Conservation (phyloP, 148 eudicot species). For the Chenopodium berlandieri region DNA sequence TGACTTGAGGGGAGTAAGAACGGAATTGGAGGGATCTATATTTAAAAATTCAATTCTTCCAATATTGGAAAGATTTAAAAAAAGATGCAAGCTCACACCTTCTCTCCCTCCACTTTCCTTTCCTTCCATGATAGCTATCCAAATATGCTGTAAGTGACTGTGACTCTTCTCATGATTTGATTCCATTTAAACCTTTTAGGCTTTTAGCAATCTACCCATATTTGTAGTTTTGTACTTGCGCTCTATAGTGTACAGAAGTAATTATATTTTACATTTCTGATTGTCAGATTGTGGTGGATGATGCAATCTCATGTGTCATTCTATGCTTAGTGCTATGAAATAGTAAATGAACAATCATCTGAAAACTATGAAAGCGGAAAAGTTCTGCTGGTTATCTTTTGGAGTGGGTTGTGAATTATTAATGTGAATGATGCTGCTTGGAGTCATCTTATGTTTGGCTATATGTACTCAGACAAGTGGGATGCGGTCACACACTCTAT, state of each 20-base stretch:
- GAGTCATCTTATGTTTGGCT: constrained; percentile 13
- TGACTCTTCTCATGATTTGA: background rate
- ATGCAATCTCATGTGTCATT: background rate
- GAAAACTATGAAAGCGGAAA: background rate
- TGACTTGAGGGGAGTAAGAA: too few relatives aligned
- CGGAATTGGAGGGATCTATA: too few relatives aligned
- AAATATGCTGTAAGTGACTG: background rate
- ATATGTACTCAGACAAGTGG: constrained; percentile 39
- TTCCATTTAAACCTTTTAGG: background rate
- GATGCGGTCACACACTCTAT: constrained; percentile 45
- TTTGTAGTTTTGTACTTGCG: background rate
- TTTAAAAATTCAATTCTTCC: too few relatives aligned
- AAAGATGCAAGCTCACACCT: too few relatives aligned
- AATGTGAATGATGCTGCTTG: background rate
- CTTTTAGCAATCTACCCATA: background rate
- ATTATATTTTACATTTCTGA: background rate
- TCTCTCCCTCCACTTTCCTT: too few relatives aligned
- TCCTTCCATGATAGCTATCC: too few relatives aligned
- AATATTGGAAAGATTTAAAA: too few relatives aligned
- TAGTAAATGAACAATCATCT: background rate
- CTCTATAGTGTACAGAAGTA: background rate
- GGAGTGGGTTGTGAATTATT: too few relatives aligned
- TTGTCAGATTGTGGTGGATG: background rate
- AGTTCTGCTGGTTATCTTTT: too few relatives aligned
- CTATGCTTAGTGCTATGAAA: background rate